Evolutionary conservation across 169 alveolate species (phyloP).

Genomic region (Eimeria tenella): DNA sequence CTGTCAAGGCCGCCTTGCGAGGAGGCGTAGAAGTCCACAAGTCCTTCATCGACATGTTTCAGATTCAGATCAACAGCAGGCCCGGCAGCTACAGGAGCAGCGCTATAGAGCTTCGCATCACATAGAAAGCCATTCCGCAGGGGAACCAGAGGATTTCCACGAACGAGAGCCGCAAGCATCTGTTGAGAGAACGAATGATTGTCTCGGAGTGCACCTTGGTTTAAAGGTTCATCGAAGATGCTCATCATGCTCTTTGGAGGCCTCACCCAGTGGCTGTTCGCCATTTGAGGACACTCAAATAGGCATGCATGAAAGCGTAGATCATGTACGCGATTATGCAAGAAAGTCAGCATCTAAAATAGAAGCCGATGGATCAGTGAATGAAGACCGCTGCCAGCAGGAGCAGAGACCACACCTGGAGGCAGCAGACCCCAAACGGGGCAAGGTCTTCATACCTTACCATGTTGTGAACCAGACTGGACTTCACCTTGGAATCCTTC

Average conservation of each 20-base stretch:
- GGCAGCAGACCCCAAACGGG: conserved; percentile 47
- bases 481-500: conserved; percentile 52
- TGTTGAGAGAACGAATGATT: not conserved
- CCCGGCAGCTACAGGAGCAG: conserved; percentile 22
- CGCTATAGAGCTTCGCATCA: not conserved
- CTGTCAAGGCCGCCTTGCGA: not conserved
- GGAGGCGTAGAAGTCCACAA: not conserved
- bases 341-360: not conserved
- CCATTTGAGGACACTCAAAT: not conserved
- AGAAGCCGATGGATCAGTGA: not conserved
- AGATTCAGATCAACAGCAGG: not conserved
- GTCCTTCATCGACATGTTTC: not conserved
- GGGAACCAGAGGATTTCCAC: not conserved
- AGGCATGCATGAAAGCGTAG: not conserved
- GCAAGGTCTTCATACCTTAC: conserved; percentile 62
- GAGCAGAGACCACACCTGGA: conserved; percentile 22
- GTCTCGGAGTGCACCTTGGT: not conserved
- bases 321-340: not conserved
- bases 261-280: not conserved
- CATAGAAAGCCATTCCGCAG: not conserved
- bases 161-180: not conserved
- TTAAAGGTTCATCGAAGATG: not conserved
- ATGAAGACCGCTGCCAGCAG: not conserved
- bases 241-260: conserved; percentile 25
- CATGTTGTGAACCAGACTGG: conserved; percentile 72